Evolutionary conservation across 1,139 yeast species (phyloP).

Genomic region (Diutina siamensis): DNA sequence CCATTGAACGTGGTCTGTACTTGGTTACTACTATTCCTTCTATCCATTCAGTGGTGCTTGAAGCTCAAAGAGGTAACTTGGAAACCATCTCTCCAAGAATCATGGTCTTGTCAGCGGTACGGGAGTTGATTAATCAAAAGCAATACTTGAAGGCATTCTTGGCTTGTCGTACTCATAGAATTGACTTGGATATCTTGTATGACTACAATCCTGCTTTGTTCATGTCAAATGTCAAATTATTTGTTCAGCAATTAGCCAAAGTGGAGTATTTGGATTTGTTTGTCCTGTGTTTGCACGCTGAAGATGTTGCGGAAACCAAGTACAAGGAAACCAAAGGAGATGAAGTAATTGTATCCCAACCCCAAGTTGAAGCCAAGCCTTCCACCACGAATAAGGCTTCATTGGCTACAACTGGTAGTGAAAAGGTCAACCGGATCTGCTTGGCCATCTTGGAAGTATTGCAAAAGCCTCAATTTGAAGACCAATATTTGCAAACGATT

Average conservation of each 20-base stretch:
- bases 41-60: slow-evolving; percentile 70
- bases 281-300: slow-evolving; percentile 76
- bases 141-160: slow-evolving; percentile 63
- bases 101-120: slow-evolving; percentile 76
- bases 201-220: slow-evolving; percentile 75
- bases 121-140: slow-evolving; percentile 48
- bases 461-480: slow-evolving; percentile 37
- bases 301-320: slow-evolving; percentile 74
- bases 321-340: slow-evolving; percentile 53
- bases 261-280: slow-evolving; percentile 79
- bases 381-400: not conserved
- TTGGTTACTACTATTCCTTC: slow-evolving; percentile 76
- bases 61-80: slow-evolving; percentile 92
- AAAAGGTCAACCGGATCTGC: slow-evolving; percentile 69
- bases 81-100: slow-evolving; percentile 92
- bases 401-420: not conserved
- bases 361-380: not conserved
- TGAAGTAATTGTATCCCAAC: slow-evolving; percentile 5
- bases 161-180: slow-evolving; percentile 82
- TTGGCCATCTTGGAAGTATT: slow-evolving; percentile 53
- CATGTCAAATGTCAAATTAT: slow-evolving; percentile 48
- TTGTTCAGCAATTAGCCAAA: slow-evolving; percentile 58
- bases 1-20: slow-evolving; percentile 83
- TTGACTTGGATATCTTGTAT: slow-evolving; percentile 79
- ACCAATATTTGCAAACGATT: slow-evolving; percentile 60